These are phyloP conservation scores for Kickxella alabastrina DNA, from an alignment of 192 early-diverging fungal species.

Conservation along the genomic window DNA sequence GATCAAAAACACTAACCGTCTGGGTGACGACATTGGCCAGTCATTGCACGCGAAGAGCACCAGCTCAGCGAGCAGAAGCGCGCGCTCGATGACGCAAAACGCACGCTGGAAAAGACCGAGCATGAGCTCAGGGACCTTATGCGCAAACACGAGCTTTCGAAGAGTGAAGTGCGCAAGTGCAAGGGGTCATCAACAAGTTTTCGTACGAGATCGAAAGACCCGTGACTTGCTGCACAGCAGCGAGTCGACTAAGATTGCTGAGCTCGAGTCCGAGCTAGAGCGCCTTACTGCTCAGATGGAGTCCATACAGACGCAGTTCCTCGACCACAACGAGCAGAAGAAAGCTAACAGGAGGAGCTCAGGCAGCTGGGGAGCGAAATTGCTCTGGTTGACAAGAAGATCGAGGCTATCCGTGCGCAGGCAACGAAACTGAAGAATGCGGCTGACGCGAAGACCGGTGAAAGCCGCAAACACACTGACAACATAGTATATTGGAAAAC, in stretches of 20 bases:
- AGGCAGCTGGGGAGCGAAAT: conserved; percentile 14
- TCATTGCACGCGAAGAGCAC: conserved; percentile 38
- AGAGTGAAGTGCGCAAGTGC: conserved; percentile 37
- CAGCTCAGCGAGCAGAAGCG: conserved; percentile 7
- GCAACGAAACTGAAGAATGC: conserved; percentile 28
- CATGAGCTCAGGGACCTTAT: conserved; percentile 42
- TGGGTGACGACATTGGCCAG: conserved; percentile 53
- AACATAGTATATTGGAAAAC: conserved; percentile 57
- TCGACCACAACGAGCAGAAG: conserved; percentile 51
- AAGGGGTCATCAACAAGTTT: conserved; percentile 29
- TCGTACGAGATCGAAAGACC: conserved; percentile 42
- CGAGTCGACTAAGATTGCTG: conserved; percentile 59
- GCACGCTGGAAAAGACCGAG: conserved; percentile 13
- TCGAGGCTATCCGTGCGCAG: conserved; percentile 18
- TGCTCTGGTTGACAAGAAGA: conserved; percentile 33
- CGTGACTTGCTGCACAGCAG: conserved; percentile 58
- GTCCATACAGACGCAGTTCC: conserved; percentile 58
- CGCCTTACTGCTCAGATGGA: conserved; percentile 53
- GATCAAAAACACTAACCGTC: conserved; percentile 42
- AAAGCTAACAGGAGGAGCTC: conserved; percentile 44
- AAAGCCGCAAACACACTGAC: conserved; percentile 30
- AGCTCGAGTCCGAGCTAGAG: conserved; percentile 56
- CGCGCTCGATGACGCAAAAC: conserved; percentile 11
- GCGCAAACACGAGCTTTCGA: conserved; percentile 20
- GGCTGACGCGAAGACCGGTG: conserved; percentile 26